Conservation (phyloP, 805 yeast species). For the Yarrowia divulgata region DNA sequence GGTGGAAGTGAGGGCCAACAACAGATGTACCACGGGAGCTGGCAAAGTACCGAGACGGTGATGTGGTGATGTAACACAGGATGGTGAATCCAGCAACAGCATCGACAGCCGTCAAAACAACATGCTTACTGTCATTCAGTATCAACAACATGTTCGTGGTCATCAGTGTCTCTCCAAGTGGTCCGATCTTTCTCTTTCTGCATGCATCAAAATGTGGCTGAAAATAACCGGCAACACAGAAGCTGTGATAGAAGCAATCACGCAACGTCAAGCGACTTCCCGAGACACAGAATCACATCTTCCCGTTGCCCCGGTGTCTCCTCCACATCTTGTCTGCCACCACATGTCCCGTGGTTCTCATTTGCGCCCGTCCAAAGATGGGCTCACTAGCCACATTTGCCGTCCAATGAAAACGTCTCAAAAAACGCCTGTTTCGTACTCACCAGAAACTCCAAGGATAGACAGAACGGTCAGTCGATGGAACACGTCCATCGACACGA, state of each 20-base stretch:
- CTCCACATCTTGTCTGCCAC: background rate
- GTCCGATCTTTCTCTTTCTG: slow-evolving; percentile 1
- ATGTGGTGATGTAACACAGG: no score
- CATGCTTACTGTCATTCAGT: no score
- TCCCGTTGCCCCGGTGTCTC: background rate
- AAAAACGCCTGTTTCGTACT: background rate
- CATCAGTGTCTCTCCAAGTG: background rate
- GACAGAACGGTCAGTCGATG: slow-evolving; percentile 39
- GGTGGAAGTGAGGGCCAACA: no score
- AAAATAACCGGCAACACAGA: background rate
- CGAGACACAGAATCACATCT: no score
- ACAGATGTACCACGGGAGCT: no score
- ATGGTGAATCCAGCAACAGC: no score
- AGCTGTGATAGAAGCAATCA: background rate
- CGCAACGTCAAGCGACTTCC: no score
- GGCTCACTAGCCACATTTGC: slow-evolving; percentile 19
- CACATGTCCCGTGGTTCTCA: background rate
- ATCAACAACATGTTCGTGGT: no score
- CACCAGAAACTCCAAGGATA: slow-evolving; percentile 38
- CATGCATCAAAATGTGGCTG: slow-evolving; percentile 24
- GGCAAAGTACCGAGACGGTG: no score
- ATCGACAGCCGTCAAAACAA: no score
- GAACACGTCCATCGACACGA: slow-evolving; percentile 40
- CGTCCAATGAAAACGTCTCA: slow-evolving; percentile 12
- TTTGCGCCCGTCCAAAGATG: background rate